A percentile compares a stretch with the other conserved stretches of the same genome.
phyloP scores from a whole-genome alignment of 2,329 filamentous ascomycete genomes.

The Ophiocordyceps camponoti-saundersi region DNA sequence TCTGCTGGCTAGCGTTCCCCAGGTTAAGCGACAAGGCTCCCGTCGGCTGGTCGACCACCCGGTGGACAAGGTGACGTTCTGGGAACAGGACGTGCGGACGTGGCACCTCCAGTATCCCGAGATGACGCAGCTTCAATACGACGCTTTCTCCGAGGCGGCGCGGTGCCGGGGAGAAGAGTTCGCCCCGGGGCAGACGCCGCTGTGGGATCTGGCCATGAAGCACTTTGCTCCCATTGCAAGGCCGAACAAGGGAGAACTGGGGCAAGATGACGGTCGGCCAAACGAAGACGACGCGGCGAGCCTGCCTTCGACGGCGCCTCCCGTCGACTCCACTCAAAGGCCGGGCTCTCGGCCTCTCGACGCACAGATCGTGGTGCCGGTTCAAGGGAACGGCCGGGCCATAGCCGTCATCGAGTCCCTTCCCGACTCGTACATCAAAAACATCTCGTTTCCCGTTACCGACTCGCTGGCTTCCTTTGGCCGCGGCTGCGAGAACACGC shows the following conservation, averaged over 20 bases:
- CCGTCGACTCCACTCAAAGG: constrained; percentile 3
- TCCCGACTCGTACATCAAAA: constrained; percentile 44
- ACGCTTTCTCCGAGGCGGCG: constrained; percentile 36
- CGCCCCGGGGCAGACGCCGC: constrained; percentile 26
- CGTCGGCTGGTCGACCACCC: constrained; percentile 40
- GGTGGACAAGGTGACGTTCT: constrained; percentile 38
- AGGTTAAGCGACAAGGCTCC: constrained; percentile 28
- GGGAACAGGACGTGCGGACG: constrained; percentile 35
- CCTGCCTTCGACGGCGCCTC: constrained; percentile 14
- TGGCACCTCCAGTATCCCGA: constrained; percentile 47
- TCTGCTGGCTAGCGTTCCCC: constrained; percentile 31
- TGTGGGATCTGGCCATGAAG: constrained; percentile 41
- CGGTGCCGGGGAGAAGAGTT: constrained; percentile 34
- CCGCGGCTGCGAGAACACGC: constrained; percentile 49
- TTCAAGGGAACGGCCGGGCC: constrained; percentile 18
- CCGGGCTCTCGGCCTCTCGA: constrained; percentile 9
- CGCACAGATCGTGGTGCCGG: constrained; percentile 17
- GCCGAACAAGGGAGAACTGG: not conserved
- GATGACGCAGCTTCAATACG: constrained; percentile 43
- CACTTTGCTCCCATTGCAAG: constrained; percentile 27
- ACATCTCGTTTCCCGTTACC: constrained; percentile 47
- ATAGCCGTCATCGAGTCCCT: constrained; percentile 53
- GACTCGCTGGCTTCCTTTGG: constrained; percentile 63
- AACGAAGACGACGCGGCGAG: constrained; percentile 10
- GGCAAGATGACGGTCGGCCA: constrained; percentile 7